Evolutionary conservation across 495 filamentous ascomycete genomes (phyloP).

Genomic region (Trichoderma orchidacearum): DNA sequence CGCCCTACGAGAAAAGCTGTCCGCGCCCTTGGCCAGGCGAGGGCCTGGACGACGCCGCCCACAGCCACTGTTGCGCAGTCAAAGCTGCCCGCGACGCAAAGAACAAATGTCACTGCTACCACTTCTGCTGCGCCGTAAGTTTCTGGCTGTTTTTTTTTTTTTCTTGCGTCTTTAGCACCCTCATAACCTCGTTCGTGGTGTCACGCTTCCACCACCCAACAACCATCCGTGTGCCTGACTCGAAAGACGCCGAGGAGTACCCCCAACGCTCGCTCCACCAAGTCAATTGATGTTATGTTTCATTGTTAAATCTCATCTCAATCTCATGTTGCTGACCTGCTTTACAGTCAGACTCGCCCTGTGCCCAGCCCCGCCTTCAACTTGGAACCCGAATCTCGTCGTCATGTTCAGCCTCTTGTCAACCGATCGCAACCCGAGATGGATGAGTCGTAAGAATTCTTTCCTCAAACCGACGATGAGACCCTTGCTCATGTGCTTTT

Average conservation of each 20-base stretch:
- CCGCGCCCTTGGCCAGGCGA: not conserved
- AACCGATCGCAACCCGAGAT: constrained; percentile 47
- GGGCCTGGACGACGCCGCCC: not conserved
- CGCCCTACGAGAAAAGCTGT: constrained; percentile 1
- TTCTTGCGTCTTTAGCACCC: no score
- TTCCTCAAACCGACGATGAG: constrained; percentile 5
- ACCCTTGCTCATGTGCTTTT: constrained; percentile 8
- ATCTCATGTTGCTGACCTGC: not conserved
- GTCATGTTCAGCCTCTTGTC: constrained; percentile 57
- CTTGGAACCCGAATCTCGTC: constrained; percentile 26
- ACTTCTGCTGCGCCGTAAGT: constrained; percentile 5
- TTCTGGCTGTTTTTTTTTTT: not conserved
- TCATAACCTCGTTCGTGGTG: no score
- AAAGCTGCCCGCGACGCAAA: not conserved
- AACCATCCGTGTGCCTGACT: no score
- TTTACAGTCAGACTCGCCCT: constrained; percentile 23
- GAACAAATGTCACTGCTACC: not conserved
- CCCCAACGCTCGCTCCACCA: no score
- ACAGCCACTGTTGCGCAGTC: not conserved
- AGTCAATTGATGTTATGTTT: no score
- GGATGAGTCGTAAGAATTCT: constrained; percentile 52
- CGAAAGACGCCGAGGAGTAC: no score
- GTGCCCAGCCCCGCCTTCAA: constrained; percentile 64
- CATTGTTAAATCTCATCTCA: no score
- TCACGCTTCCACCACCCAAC: no score